Percentiles rank a stretch among this genome's conserved stretches.
phyloP scores from a whole-genome alignment of 192 early-diverging fungal species.

The Entomortierella chlamydospora region DNA sequence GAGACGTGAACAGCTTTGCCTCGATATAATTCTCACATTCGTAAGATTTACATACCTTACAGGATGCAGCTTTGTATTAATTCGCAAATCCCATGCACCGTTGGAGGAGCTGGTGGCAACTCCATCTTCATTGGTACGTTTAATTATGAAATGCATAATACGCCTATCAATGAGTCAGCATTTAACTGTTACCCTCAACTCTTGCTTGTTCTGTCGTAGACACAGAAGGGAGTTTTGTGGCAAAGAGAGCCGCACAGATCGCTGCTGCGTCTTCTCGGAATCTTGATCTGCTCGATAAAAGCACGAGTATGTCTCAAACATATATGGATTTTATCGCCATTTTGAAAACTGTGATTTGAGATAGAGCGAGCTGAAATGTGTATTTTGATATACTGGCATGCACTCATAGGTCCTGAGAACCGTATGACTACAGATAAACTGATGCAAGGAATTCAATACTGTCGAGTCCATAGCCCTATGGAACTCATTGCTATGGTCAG shows the following conservation, averaged over 20 bases:
- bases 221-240: conserved; percentile 51
- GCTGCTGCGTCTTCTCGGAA: neutral
- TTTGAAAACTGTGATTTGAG: too few relatives aligned
- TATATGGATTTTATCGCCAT: too few relatives aligned
- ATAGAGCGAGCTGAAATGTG: too few relatives aligned
- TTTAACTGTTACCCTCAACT: neutral
- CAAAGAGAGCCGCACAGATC: conserved; percentile 30
- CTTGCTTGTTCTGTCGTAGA: conserved; percentile 4
- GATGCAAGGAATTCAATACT: conserved; percentile 46
- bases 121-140: conserved; percentile 46
- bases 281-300: neutral
- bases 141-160: neutral
- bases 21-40: too few relatives aligned
- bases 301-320: neutral
- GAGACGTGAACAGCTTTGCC: too few relatives aligned
- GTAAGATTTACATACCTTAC: neutral
- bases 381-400: too few relatives aligned
- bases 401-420: neutral
- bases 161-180: too few relatives aligned
- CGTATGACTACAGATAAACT: conserved; percentile 4
- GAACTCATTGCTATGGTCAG: conserved; percentile 50
- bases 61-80: conserved; percentile 52
- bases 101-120: conserved; percentile 20
- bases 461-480: conserved; percentile 44
- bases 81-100: conserved; percentile 19